Percentiles rank a stretch among this genome's conserved stretches.
phyloP scores from a whole-genome alignment of 495 filamentous ascomycete species.

The Neurospora sp. region DNA sequence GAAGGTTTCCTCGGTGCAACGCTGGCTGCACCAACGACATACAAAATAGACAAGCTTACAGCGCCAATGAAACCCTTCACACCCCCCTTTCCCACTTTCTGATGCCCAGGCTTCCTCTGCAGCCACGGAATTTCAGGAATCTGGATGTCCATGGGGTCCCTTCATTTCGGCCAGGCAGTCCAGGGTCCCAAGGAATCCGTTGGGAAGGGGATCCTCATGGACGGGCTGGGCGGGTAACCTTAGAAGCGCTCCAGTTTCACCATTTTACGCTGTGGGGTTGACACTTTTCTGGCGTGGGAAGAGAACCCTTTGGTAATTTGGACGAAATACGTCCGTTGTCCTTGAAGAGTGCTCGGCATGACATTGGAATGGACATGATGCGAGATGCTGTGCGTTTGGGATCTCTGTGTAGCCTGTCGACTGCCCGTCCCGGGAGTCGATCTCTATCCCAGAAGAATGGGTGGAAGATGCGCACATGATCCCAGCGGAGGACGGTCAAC shows the following conservation, averaged over 20 bases:
- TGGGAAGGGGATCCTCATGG: background rate
- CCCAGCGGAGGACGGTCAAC: background rate
- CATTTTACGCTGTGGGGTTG: background rate
- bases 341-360: background rate
- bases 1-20: background rate
- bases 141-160: background rate
- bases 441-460: background rate
- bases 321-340: background rate
- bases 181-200: background rate
- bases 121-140: background rate
- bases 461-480: background rate
- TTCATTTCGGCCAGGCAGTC: background rate
- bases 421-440: background rate
- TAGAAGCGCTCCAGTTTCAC: background rate
- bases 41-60: slow-evolving; percentile 1
- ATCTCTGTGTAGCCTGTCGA: background rate
- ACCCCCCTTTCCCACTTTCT: background rate
- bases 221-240: background rate
- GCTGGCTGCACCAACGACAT: slow-evolving; percentile 2
- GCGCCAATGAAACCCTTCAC: slow-evolving; percentile 2
- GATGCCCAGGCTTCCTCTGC: background rate
- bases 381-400: background rate
- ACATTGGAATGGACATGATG: background rate
- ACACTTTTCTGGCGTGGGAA: background rate
- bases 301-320: background rate